phyloP scores from a whole-genome alignment of 306 rosid genomes.

The Gynostemma pentaphyllum region DNA sequence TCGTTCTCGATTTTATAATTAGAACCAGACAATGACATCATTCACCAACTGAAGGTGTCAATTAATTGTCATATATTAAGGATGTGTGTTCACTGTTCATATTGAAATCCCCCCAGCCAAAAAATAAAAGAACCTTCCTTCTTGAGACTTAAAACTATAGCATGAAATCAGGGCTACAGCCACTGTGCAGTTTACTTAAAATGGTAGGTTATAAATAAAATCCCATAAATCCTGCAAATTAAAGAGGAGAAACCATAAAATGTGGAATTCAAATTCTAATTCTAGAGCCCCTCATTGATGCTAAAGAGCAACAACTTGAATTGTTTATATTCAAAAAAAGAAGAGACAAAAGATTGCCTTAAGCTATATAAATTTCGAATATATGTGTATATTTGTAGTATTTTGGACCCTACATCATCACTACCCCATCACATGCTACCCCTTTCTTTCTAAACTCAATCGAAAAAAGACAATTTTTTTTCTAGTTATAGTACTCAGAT shows the following conservation, averaged over 20 bases:
- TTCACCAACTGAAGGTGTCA: too few relatives aligned
- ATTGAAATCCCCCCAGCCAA: too few relatives aligned
- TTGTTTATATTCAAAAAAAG: neutral
- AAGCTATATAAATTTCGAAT: neutral
- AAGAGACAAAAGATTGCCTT: too few relatives aligned
- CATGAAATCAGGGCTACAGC: too few relatives aligned
- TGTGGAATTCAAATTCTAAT: neutral
- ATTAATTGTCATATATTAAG: too few relatives aligned
- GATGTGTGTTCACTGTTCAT: too few relatives aligned
- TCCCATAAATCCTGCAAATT: conserved; percentile 35
- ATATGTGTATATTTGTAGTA: neutral
- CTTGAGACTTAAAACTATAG: neutral
- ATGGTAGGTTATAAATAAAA: conserved; percentile 3
- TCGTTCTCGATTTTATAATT: too few relatives aligned
- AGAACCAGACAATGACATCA: too few relatives aligned
- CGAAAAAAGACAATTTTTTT: too few relatives aligned
- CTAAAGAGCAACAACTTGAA: conserved; percentile 7
- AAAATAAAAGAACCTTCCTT: too few relatives aligned
- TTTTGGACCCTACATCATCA: conserved; percentile 12
- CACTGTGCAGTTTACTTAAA: neutral
- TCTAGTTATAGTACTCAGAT: too few relatives aligned
- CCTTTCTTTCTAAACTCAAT: too few relatives aligned
- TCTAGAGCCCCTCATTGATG: conserved; percentile 11
- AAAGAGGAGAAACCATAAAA: neutral
- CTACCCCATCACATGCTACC: neutral